Conservation (phyloP, 768 basidiomycete species). For the Pleurotus pulmonarius region DNA sequence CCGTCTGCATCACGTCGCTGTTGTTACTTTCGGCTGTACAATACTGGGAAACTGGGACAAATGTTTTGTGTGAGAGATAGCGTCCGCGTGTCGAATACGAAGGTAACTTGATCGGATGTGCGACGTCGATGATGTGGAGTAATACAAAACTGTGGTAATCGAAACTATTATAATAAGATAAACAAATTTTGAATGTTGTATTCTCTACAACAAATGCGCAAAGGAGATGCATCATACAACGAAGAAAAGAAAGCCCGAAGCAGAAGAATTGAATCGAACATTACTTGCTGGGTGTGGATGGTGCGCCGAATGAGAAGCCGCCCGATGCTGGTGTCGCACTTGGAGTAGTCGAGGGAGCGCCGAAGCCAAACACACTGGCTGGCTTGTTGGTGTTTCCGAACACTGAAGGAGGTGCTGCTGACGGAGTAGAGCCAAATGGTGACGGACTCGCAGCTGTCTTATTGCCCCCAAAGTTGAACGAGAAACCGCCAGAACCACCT, state of each 20-base stretch:
- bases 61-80: no score
- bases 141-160: background rate
- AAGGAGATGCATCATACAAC: background rate
- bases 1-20: no score
- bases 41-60: no score
- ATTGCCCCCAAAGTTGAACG: conserved; percentile 15
- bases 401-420: conserved; percentile 3
- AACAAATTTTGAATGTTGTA: background rate
- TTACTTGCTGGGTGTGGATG: background rate
- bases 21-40: no score
- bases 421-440: conserved; percentile 20
- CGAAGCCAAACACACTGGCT: background rate
- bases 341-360: conserved; percentile 4
- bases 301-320: background rate
- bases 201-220: background rate
- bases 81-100: no score
- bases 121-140: background rate
- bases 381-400: conserved; percentile 9
- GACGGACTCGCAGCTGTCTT: conserved; percentile 22
- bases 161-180: background rate
- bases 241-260: background rate
- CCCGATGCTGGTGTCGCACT: conserved; percentile 7
- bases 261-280: background rate
- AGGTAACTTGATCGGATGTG: no score
- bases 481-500: conserved; percentile 6